Evolutionary conservation across 2,329 filamentous ascomycete genomes (phyloP).

Genomic region (Acarospora socialis): DNA sequence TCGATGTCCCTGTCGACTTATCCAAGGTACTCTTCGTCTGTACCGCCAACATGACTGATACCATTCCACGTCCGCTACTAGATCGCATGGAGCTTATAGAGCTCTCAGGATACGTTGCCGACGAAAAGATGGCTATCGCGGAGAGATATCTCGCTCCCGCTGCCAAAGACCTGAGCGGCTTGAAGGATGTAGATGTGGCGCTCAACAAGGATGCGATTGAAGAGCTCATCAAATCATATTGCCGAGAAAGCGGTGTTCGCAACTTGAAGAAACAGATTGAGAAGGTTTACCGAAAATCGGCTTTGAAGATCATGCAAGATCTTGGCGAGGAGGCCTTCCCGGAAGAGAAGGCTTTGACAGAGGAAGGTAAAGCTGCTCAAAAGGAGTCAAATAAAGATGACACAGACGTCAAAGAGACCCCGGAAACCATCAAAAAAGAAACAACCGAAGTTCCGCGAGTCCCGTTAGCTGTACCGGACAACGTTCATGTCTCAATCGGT

Average conservation of each 20-base stretch:
- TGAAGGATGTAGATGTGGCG: conserved; percentile 83
- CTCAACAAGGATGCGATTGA: conserved; percentile 77
- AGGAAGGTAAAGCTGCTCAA: conserved; percentile 67
- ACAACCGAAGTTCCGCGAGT: conserved; percentile 55
- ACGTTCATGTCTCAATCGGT: conserved; percentile 70
- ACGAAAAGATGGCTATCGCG: conserved; percentile 98
- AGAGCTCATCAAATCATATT: conserved; percentile 97
- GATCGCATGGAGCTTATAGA: conserved; percentile 98
- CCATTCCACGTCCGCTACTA: conserved; percentile 81
- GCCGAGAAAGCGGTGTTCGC: conserved; percentile 88
- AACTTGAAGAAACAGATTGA: conserved; percentile 99
- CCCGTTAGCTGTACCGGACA: conserved; percentile 69
- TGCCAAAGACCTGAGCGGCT: conserved; percentile 83
- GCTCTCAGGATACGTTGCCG: conserved; percentile 87
- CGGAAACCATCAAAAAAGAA: conserved; percentile 41
- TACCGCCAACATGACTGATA: conserved; percentile 98
- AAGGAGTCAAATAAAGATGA: conserved; percentile 56
- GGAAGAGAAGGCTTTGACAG: conserved; percentile 69
- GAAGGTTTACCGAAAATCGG: conserved; percentile 95
- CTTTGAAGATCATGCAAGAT: conserved; percentile 91
- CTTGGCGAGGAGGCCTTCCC: conserved; percentile 71
- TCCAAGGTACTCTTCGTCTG: conserved; percentile 98
- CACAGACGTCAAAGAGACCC: conserved; percentile 47
- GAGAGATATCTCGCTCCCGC: conserved; percentile 83
- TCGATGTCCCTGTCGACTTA: conserved; percentile 93